Percentiles rank a stretch among this genome's conserved stretches.
Evolutionary conservation across 2,329 filamentous ascomycete species (phyloP).

Genomic region (Ceratocystis destructans): DNA sequence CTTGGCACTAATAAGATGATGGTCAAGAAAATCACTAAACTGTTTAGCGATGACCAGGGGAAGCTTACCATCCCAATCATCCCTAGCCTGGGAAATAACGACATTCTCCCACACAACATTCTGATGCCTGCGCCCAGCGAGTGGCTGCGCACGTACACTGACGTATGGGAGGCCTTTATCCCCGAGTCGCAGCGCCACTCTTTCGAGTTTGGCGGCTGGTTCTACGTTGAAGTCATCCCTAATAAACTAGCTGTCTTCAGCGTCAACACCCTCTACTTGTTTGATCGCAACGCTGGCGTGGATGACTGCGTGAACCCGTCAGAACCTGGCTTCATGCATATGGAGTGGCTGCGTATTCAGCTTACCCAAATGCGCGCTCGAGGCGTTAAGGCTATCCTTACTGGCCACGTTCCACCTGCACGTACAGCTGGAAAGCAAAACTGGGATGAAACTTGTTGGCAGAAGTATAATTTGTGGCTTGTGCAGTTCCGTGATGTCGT

Average conservation of each 20-base stretch:
- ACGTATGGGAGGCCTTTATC: constrained; percentile 76
- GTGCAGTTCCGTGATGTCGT: constrained; percentile 85
- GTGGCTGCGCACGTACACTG: constrained; percentile 64
- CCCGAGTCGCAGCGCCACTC: constrained; percentile 83
- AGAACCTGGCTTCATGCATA: constrained; percentile 83
- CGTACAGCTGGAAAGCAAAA: constrained; percentile 69
- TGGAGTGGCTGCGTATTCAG: constrained; percentile 91
- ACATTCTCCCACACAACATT: constrained; percentile 94
- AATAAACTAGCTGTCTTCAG: constrained; percentile 77
- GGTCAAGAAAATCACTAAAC: constrained; percentile 59
- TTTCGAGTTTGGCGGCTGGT: constrained; percentile 90
- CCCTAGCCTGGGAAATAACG: constrained; percentile 91
- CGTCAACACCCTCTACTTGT: constrained; percentile 94
- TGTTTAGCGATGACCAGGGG: constrained; percentile 50
- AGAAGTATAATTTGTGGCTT: constrained; percentile 88
- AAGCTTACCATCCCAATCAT: constrained; percentile 61
- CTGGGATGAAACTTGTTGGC: constrained; percentile 98
- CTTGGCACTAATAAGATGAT: constrained; percentile 61
- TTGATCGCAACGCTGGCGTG: constrained; percentile 80
- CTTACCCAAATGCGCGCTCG: constrained; percentile 67
- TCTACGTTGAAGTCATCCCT: constrained; percentile 82
- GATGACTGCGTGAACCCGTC: constrained; percentile 69
- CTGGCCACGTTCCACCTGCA: constrained; percentile 86
- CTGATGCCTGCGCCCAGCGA: constrained; percentile 71
- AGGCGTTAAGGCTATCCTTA: constrained; percentile 87